Evolutionary conservation across 2,329 filamentous ascomycete genomes (phyloP).

Genomic region (Cryphonectria naterciae): DNA sequence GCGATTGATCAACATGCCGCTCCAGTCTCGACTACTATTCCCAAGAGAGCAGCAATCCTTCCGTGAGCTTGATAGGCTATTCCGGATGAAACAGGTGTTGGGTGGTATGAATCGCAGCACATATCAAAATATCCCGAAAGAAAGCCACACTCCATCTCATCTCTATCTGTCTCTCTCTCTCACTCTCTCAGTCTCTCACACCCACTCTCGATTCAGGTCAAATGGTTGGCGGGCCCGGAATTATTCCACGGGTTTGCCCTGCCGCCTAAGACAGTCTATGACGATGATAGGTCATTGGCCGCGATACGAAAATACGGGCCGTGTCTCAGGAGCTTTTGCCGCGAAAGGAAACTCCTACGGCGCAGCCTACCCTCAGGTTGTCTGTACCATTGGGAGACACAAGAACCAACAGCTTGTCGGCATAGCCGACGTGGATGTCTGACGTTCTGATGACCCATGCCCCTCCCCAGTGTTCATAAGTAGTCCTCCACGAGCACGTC

Average conservation of each 20-base stretch:
- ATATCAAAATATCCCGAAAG: slow-evolving; percentile 8
- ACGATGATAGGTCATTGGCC: slow-evolving; percentile 48
- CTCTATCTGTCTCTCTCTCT: not conserved
- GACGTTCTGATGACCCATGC: slow-evolving; percentile 43
- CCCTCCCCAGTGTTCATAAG: slow-evolving; percentile 37
- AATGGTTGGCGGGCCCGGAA: slow-evolving; percentile 21
- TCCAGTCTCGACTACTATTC: slow-evolving; percentile 58
- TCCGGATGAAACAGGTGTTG: slow-evolving; percentile 58
- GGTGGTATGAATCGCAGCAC: slow-evolving; percentile 52
- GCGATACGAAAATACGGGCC: slow-evolving; percentile 34
- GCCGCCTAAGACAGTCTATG: slow-evolving; percentile 43
- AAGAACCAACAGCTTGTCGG: slow-evolving; percentile 38
- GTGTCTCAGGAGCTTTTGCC: slow-evolving; percentile 38
- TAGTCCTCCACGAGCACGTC: slow-evolving; percentile 45
- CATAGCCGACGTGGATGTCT: slow-evolving; percentile 40
- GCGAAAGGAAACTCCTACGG: slow-evolving; percentile 44
- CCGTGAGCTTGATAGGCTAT: slow-evolving; percentile 48
- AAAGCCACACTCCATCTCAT: slow-evolving; percentile 36
- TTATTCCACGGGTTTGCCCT: slow-evolving; percentile 33
- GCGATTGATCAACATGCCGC: slow-evolving; percentile 55
- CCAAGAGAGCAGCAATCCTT: slow-evolving; percentile 39
- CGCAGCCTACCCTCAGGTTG: slow-evolving; percentile 49
- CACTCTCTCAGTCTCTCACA: too few relatives aligned
- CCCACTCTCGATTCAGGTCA: slow-evolving; percentile 18
- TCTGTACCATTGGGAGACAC: slow-evolving; percentile 29